Conservation (phyloP, 768 basidiomycete species). For the Lactarius pseudohatsudake region DNA sequence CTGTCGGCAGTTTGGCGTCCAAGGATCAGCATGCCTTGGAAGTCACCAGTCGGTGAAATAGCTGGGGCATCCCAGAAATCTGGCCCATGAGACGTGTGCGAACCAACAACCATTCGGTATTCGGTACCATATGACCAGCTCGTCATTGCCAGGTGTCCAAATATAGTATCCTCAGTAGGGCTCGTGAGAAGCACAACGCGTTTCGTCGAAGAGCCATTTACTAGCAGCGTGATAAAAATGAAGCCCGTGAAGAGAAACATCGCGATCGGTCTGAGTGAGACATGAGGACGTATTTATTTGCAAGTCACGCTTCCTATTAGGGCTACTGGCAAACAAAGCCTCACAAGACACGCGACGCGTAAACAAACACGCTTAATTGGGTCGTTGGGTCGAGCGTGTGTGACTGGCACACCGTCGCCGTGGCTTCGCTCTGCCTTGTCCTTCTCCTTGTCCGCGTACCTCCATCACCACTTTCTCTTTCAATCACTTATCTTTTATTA, state of each 20-base stretch:
- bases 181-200: slow-evolving; percentile 37
- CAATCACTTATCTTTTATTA: slow-evolving; percentile 6
- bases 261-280: background rate
- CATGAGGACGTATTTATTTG: background rate
- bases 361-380: slow-evolving; percentile 42
- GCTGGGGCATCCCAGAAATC: slow-evolving; percentile 31
- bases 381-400: slow-evolving; percentile 18
- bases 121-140: slow-evolving; percentile 46
- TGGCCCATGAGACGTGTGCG: background rate
- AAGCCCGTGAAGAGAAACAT: slow-evolving; percentile 12
- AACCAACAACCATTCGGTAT: slow-evolving; percentile 8
- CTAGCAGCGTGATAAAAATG: slow-evolving; percentile 18
- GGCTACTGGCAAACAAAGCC: slow-evolving; percentile 27
- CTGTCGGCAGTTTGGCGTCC: slow-evolving; percentile 40
- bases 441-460: slow-evolving; percentile 14
- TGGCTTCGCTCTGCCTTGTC: slow-evolving; percentile 2
- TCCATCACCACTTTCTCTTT: slow-evolving; percentile 30
- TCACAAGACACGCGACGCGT: slow-evolving; percentile 44
- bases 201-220: slow-evolving; percentile 21
- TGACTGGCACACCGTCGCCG: background rate
- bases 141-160: slow-evolving; percentile 42
- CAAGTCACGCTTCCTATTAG: background rate
- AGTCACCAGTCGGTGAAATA: slow-evolving; percentile 42
- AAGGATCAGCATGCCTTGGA: slow-evolving; percentile 46
- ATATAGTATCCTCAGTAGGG: slow-evolving; percentile 35